phyloP scores from a whole-genome alignment of 306 rosid species.

The Amphicarpaea edgeworthii region DNA sequence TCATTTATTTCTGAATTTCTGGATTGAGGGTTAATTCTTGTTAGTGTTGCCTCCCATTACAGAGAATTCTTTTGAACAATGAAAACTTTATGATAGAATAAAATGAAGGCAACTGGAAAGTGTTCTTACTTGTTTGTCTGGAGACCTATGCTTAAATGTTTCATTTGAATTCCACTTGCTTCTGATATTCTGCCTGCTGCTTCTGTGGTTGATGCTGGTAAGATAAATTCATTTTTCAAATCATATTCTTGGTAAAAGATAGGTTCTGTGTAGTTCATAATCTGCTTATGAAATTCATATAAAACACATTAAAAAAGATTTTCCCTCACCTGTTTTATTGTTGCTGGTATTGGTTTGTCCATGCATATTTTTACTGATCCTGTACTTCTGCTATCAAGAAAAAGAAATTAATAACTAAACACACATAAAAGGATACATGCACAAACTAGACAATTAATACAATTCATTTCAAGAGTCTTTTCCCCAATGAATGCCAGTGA shows the following conservation, averaged over 20 bases:
- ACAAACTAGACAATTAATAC: background rate
- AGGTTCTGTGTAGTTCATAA: conserved; percentile 1
- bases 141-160: conserved; percentile 61
- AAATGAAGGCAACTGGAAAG: conserved; percentile 3
- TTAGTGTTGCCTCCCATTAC: conserved; percentile 34
- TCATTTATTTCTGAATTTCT: conserved; percentile 77
- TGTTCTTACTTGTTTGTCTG: conserved; percentile 74
- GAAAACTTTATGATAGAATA: conserved; percentile 6
- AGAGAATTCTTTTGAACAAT: conserved; percentile 19
- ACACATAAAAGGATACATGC: background rate
- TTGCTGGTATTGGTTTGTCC: conserved; percentile 65
- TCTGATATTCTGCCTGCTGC: conserved; percentile 58
- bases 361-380: conserved; percentile 77
- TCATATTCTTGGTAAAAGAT: background rate
- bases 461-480: background rate
- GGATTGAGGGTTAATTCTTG: conserved; percentile 34
- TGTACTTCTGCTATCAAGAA: conserved; percentile 71
- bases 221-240: conserved; percentile 35
- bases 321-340: conserved; percentile 64
- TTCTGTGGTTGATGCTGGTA: conserved; percentile 44
- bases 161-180: conserved; percentile 63
- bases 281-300: conserved; percentile 8
- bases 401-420: conserved; percentile 18
- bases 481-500: background rate
- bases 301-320: conserved; percentile 5